Percentiles rank a stretch among this genome's conserved stretches.
Conservation (phyloP, 2,329 filamentous ascomycete species). For the Aspergillus sp. region DNA sequence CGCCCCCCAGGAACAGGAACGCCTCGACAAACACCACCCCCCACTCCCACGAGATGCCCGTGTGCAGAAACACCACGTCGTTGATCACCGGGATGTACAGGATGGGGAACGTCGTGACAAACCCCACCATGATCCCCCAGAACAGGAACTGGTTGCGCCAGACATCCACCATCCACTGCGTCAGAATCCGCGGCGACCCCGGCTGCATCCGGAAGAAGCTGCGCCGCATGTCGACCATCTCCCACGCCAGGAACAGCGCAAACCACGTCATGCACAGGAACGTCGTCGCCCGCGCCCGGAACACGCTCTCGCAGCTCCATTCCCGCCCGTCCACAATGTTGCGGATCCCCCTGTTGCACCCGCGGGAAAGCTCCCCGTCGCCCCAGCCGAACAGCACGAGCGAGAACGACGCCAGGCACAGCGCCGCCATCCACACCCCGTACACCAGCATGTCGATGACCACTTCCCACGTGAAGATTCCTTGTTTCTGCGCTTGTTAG, state of each 20-base stretch:
- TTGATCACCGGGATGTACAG: constrained; percentile 63
- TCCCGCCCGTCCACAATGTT: too few species aligned
- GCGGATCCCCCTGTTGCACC: constrained; percentile 52
- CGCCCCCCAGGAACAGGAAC: constrained; percentile 53
- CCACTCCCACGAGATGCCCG: constrained; percentile 60
- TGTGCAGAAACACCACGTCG: constrained; percentile 56
- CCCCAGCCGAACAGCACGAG: constrained; percentile 56
- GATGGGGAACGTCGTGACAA: constrained; percentile 49
- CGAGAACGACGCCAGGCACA: constrained; percentile 55
- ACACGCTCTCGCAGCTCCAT: constrained; percentile 55
- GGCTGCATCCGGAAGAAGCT: constrained; percentile 69
- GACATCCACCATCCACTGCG: constrained; percentile 58
- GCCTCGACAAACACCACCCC: constrained; percentile 54
- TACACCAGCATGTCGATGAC: constrained; percentile 72
- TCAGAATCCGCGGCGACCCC: constrained; percentile 49
- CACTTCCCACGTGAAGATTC: constrained; percentile 70
- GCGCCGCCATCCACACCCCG: constrained; percentile 64
- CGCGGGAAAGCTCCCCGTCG: constrained; percentile 48
- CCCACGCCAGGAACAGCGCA: constrained; percentile 68
- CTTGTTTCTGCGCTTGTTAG: constrained; percentile 38
- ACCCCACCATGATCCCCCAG: constrained; percentile 52
- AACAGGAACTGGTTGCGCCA: constrained; percentile 67
- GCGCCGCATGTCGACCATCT: constrained; percentile 63
- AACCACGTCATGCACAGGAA: constrained; percentile 70
- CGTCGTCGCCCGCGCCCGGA: constrained; percentile 62